Conservation (phyloP, 768 basidiomycete species). For the Leccinellum luteum region DNA sequence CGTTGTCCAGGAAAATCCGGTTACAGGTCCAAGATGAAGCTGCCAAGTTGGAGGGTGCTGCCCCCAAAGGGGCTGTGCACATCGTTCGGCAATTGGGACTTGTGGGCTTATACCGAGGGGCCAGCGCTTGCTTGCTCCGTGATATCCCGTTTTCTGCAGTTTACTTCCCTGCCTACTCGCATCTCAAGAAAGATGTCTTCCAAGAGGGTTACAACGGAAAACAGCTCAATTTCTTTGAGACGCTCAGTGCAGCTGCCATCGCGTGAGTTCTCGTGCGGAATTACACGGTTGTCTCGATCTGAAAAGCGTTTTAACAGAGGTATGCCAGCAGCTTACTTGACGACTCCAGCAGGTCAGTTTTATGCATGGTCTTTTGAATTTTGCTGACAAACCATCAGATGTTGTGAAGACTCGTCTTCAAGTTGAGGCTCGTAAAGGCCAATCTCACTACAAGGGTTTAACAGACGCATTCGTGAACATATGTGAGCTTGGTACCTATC, state of each 20-base stretch:
- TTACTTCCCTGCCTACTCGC: constrained; percentile 85
- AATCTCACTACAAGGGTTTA: constrained; percentile 89
- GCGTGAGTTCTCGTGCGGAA: constrained; percentile 52
- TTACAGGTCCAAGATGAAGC: constrained; percentile 95
- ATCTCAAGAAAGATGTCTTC: constrained; percentile 92
- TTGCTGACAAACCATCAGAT: constrained; percentile 47
- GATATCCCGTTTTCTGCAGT: constrained; percentile 98
- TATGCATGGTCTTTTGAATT: constrained; percentile 5
- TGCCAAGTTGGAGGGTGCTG: constrained; percentile 78
- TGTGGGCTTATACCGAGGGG: constrained; percentile 89
- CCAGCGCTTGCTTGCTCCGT: constrained; percentile 88
- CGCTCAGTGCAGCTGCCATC: constrained; percentile 75
- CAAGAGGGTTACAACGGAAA: constrained; percentile 96
- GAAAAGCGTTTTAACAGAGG: constrained; percentile 56
- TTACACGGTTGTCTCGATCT: constrained; percentile 24
- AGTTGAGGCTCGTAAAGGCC: constrained; percentile 86
- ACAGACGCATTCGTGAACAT: constrained; percentile 89
- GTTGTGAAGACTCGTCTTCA: constrained; percentile 98
- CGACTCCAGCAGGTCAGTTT: constrained; percentile 78
- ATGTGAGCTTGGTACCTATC: constrained; percentile 48
- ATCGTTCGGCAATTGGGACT: constrained; percentile 92
- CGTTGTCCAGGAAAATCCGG: constrained; percentile 73
- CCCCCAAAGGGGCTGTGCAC: constrained; percentile 83
- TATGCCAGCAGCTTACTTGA: constrained; percentile 95
- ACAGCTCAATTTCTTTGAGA: constrained; percentile 86